Evolutionary conservation across 768 basidiomycete genomes (phyloP), one percentile per base, ranked within the genome.

Genomic region (Trametes cinnabarina): DNA sequence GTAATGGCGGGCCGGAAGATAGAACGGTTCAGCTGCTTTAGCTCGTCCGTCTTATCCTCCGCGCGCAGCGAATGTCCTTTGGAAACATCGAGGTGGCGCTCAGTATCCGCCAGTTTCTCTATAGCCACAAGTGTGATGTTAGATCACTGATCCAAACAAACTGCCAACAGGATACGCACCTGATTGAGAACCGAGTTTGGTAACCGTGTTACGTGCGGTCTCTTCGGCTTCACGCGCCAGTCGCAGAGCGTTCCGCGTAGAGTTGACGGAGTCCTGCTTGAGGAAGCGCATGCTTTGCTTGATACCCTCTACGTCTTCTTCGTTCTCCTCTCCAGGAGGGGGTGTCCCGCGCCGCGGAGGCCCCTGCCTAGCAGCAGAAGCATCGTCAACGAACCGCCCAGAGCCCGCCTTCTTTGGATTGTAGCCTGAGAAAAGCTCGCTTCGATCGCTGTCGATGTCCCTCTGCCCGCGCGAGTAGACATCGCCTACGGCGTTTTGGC

Each of bases 211-310:
- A 43, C 90, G 77, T 32, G 91, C 96, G 11, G 94, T 96, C 72
- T 99, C 96, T 72, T 98, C 96, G 0, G 96, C 94, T 72, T 98
- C 94, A n/a, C 88, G 80, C 37, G 95, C 96, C 69, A 98, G 80
- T 41, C 94, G 82, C 50, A 99, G 79, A 12, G 96, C 96, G 73
- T 98, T 98, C 65, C 95, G 78, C 1, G 94, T 90, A 15, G 90
- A 89, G 53, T 84, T 86, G 46, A 95, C 87, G 68, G 86, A 89
- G 66, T 98, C 95, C 73, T 98, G 94, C 75, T 99, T 98, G 60
- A 89, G 70, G 67, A 83, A 90, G 55, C 86, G 82, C 58, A 91
- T 94, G 73, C 94, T 88, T 66, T 92, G 85, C 75, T 97, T 98
- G 74, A 99, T 98, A 23, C 88, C 92, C 74, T 99, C 96, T 5